Evolutionary conservation across 345 rosid species (phyloP).

Genomic region (Leavenworthia alabamica): DNA sequence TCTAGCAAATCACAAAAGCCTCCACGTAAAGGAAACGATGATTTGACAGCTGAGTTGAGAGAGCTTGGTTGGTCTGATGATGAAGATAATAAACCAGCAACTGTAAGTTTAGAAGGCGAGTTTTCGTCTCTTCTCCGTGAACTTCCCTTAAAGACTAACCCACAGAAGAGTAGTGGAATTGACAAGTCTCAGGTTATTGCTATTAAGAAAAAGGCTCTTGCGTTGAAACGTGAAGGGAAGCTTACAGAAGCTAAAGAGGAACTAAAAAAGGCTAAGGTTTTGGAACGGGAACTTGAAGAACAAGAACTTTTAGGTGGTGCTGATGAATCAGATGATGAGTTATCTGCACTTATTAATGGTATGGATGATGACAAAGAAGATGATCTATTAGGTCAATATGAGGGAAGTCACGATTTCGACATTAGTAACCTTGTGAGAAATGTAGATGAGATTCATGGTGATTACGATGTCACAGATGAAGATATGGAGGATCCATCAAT

Average conservation of each 20-base stretch:
- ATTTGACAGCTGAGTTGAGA: slow-evolving; percentile 62
- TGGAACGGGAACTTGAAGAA: slow-evolving; percentile 88
- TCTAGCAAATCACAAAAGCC: slow-evolving; percentile 41
- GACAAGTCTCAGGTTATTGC: slow-evolving; percentile 58
- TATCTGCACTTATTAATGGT: slow-evolving; percentile 53
- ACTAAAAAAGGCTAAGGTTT: slow-evolving; percentile 70
- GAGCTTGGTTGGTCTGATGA: slow-evolving; percentile 83
- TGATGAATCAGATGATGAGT: slow-evolving; percentile 89
- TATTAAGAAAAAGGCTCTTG: slow-evolving; percentile 72
- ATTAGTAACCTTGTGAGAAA: slow-evolving; percentile 41
- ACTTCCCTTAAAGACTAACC: slow-evolving; percentile 34
- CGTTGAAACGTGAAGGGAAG: slow-evolving; percentile 83
- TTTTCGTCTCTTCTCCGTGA: slow-evolving; percentile 68
- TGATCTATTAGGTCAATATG: slow-evolving; percentile 37
- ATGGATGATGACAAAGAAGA: slow-evolving; percentile 58
- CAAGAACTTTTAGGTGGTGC: slow-evolving; percentile 66
- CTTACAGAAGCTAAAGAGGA: slow-evolving; percentile 97
- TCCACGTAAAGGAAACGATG: slow-evolving; percentile 43
- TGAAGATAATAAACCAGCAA: slow-evolving; percentile 43
- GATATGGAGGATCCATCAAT: slow-evolving; percentile 85
- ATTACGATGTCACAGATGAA: slow-evolving; percentile 70
- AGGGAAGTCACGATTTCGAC: slow-evolving; percentile 33
- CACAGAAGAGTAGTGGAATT: slow-evolving; percentile 32
- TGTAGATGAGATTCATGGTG: slow-evolving; percentile 50
- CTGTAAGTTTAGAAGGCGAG: slow-evolving; percentile 76